A percentile compares a stretch with the other conserved stretches of the same genome.
Evolutionary conservation across 2,329 filamentous ascomycete genomes (phyloP).

Genomic region (Penicillium occitanis): DNA sequence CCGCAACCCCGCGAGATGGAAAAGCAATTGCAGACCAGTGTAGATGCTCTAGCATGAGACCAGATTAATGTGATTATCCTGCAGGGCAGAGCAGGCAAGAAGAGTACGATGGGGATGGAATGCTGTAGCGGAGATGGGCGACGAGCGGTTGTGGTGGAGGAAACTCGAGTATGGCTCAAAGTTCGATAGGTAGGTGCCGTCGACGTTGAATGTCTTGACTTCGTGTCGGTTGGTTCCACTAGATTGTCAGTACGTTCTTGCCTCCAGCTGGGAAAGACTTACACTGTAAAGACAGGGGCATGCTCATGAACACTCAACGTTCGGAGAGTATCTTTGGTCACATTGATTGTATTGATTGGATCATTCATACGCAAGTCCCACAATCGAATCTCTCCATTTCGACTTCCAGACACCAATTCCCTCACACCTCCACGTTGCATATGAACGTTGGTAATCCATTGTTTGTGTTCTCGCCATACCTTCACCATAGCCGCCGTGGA

Average conservation of each 20-base stretch:
- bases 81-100: constrained; percentile 79
- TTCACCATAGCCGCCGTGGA: constrained; percentile 90
- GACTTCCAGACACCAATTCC: constrained; percentile 84
- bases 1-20: not conserved
- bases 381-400: constrained; percentile 88
- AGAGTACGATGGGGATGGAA: constrained; percentile 96
- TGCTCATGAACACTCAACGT: constrained; percentile 94
- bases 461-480: constrained; percentile 93
- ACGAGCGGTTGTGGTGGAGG: constrained; percentile 73
- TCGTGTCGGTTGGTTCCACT: constrained; percentile 85
- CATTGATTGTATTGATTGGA: constrained; percentile 70
- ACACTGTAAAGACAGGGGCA: constrained; percentile 91
- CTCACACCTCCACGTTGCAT: constrained; percentile 94
- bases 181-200: constrained; percentile 73
- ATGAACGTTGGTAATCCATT: constrained; percentile 95
- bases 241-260: constrained; percentile 18
- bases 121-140: constrained; percentile 81
- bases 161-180: constrained; percentile 91
- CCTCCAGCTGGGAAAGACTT: constrained; percentile 48
- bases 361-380: constrained; percentile 93
- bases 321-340: constrained; percentile 74
- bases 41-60: constrained; percentile 53
- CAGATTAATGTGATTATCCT: constrained; percentile 87
- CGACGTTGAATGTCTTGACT: constrained; percentile 90
- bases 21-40: constrained; percentile 4